A percentile compares a stretch with the other conserved stretches of the same genome.
These are phyloP conservation scores for Penicillium griseofulvum DNA, from an alignment of 2,329 filamentous ascomycete genomes.

Conservation along the genomic window DNA sequence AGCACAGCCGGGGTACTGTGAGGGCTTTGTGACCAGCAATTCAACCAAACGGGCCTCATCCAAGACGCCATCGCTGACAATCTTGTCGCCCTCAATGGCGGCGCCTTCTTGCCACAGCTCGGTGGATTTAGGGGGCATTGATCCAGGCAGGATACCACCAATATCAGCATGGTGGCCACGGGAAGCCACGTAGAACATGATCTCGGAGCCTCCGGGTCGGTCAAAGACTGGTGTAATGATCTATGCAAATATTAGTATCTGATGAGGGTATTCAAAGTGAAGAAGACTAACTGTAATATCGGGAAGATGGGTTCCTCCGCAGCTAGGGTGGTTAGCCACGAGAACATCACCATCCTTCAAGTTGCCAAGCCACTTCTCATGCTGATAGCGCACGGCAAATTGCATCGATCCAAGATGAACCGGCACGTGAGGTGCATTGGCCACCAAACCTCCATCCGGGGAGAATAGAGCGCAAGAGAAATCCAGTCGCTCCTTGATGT, in stretches of 20 bases:
- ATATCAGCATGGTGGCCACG: slow-evolving; percentile 82
- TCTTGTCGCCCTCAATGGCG: slow-evolving; percentile 52
- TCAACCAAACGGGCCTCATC: slow-evolving; percentile 73
- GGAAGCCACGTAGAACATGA: slow-evolving; percentile 79
- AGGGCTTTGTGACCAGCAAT: slow-evolving; percentile 69
- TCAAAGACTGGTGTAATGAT: slow-evolving; percentile 76
- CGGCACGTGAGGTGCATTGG: slow-evolving; percentile 69
- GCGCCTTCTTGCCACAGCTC: slow-evolving; percentile 51
- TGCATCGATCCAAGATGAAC: slow-evolving; percentile 82
- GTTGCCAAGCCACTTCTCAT: slow-evolving; percentile 75
- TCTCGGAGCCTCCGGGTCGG: slow-evolving; percentile 58
- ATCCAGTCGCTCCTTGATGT: slow-evolving; percentile 82
- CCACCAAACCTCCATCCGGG: slow-evolving; percentile 68
- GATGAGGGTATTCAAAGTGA: not conserved
- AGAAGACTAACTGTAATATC: slow-evolving; percentile 66
- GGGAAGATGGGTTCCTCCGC: slow-evolving; percentile 77
- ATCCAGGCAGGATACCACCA: slow-evolving; percentile 76
- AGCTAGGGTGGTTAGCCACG: slow-evolving; percentile 81
- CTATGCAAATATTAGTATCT: slow-evolving; percentile 11
- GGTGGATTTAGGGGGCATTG: slow-evolving; percentile 66
- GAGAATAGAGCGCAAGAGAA: slow-evolving; percentile 83
- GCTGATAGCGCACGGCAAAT: slow-evolving; percentile 76
- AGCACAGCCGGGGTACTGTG: slow-evolving; percentile 70
- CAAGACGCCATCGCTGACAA: slow-evolving; percentile 74
- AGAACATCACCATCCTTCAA: slow-evolving; percentile 77